Evolutionary conservation across 768 basidiomycete genomes (phyloP), one percentile per base, ranked within the genome.

Genomic region (Leccinum olivaceopallidum): DNA sequence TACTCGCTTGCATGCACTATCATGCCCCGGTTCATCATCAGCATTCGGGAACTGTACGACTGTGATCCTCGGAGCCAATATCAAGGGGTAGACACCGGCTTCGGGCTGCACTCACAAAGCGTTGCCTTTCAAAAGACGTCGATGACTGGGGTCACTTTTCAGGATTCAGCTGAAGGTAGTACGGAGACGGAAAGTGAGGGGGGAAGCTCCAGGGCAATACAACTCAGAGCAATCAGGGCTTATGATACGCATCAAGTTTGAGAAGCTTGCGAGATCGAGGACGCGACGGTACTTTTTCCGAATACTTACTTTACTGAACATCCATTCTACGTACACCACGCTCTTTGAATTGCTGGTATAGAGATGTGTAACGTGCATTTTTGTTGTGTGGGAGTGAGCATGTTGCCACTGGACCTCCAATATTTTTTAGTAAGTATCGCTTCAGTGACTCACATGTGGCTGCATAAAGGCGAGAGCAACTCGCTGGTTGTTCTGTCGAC

Each of bases 181-280:
- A 49, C 20, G 48, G 48, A 49, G 18, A 24, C 48, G 48, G 48
- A 49, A 16, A 16, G 22, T 13, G 24, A 49, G 20, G 12, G 20
- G 24, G 42, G 4, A 42, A 42, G 42, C 42, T 42, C 42, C 9
- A 42, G 42, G 42, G 42, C 8, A 42, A 42, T 42, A 42, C 42
- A n/a, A 10, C 42, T 42, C n/a, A 42, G 9, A 42, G 42, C 9
- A n/a, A 42, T 42, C 9, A 42, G n/a, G 42, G n/a, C 9, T n/a
- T n/a, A n/a, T 42, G n/a, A 42, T 42, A n/a, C 9, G 5, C 42
- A 42, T 42, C 42, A n/a, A n/a, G 42, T 42, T 42, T n/a, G 42
- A 42, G 42, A 42, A 42, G 42, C 42, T 42, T n/a, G 42, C 42
- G 42, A 42, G 5, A n/a, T 42, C 74, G 66, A 42, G 39, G 9